These are phyloP conservation scores for Cladophialophora exuberans DNA, from an alignment of 2,329 filamentous ascomycete genomes.

Conservation along the genomic window DNA sequence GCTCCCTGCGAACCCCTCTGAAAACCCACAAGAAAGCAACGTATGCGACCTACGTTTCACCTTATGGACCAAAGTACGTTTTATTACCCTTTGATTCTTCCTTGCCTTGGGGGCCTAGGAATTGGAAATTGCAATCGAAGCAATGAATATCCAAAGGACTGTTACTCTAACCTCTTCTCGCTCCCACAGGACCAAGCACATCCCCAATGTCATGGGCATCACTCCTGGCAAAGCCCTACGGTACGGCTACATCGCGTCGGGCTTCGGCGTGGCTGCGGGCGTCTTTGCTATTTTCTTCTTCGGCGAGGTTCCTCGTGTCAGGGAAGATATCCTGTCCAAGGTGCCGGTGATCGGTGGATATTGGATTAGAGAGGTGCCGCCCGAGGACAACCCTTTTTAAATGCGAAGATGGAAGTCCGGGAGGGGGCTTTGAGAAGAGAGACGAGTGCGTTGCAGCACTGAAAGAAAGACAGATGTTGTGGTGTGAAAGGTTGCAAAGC, in stretches of 20 bases:
- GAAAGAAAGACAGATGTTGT: neutral
- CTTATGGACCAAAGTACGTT: slow-evolving; percentile 62
- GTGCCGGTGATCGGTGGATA: slow-evolving; percentile 61
- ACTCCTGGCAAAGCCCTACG: slow-evolving; percentile 23
- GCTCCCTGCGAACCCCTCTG: slow-evolving; percentile 29
- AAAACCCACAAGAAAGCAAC: slow-evolving; percentile 31
- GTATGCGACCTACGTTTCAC: slow-evolving; percentile 57
- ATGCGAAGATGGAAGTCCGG: neutral
- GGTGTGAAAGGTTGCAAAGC: neutral
- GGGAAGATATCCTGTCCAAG: slow-evolving; percentile 65
- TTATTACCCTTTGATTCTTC: slow-evolving; percentile 54
- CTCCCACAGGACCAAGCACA: slow-evolving; percentile 20
- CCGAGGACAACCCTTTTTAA: slow-evolving; percentile 60
- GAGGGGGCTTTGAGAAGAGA: no score
- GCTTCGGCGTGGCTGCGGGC: slow-evolving; percentile 61
- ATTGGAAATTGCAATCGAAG: no score
- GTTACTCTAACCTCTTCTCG: neutral
- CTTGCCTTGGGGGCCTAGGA: no score
- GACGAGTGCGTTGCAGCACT: no score
- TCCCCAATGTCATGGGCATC: slow-evolving; percentile 34
- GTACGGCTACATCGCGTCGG: slow-evolving; percentile 53
- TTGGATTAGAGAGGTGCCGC: slow-evolving; percentile 60
- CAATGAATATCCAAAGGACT: no score
- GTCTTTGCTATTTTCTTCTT: slow-evolving; percentile 67
- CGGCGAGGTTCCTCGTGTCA: slow-evolving; percentile 64